Conservation (phyloP, 2,329 filamentous ascomycete species). For the Aureobasidium uvarum region DNA sequence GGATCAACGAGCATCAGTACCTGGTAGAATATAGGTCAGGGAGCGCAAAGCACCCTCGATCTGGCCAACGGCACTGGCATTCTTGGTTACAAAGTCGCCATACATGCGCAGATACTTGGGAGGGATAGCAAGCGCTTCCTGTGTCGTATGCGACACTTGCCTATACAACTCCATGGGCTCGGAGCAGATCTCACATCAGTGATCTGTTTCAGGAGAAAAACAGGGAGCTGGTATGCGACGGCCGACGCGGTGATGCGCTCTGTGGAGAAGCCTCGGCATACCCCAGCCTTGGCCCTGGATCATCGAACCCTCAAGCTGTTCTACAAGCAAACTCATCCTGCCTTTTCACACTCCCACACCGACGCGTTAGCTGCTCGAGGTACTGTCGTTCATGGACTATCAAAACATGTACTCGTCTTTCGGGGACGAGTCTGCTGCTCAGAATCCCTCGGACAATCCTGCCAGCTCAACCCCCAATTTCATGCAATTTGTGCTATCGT, state of each 20-base stretch:
- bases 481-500: conserved; percentile 21
- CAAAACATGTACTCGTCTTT: conserved; percentile 24
- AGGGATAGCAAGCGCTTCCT: conserved; percentile 32
- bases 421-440: conserved; percentile 13
- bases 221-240: background rate
- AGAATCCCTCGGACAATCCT: conserved; percentile 14
- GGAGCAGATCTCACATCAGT: background rate
- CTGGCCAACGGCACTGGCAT: conserved; percentile 88
- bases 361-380: conserved; percentile 17
- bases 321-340: conserved; percentile 11
- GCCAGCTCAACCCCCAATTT: conserved; percentile 23
- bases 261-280: conserved; percentile 24
- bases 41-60: conserved; percentile 92
- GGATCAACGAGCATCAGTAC: conserved; percentile 44
- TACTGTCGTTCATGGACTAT: conserved; percentile 19
- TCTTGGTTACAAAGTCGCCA: conserved; percentile 90
- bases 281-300: conserved; percentile 1
- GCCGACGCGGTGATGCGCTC: background rate
- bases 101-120: conserved; percentile 56
- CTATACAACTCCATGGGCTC: conserved; percentile 27
- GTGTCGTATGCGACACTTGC: conserved; percentile 27
- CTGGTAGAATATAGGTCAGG: conserved; percentile 93
- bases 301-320: conserved; percentile 2
- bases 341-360: conserved; percentile 4
- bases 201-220: background rate